Base-by-base conservation (phyloP, 805 yeast genomes). In the Teunomyces funiuensis region DNA sequence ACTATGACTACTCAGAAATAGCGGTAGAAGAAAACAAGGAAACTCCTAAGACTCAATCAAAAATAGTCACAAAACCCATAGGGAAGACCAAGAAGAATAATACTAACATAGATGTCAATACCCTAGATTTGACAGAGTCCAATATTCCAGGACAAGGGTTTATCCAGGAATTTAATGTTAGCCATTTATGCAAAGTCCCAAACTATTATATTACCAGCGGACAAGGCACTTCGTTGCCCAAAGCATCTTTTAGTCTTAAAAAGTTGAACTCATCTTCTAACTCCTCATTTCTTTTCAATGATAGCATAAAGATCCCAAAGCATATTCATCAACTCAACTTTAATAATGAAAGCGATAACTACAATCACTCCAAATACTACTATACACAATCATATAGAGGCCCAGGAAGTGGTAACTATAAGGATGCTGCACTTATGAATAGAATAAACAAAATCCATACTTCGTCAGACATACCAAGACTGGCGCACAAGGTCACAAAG, bases 361-460 rank as follows among this genome's bases (percentile, higher is more conserved):
- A 54, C 46, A 61, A 61, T 42, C 57, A 59, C 36, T 55, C 65
- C 28, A 69, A 65, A 46, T 70, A 70, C 49, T 69, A 58, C 47
- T 70, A 69, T 45, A 58, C 63, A 16, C 67, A 67, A 45, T 58
- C 63, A 25, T 68, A 67, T 41, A 56, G 74, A 34, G 76, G 76
- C 0, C 74, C 74, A 2, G 76, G 76, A 2, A 63, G 69, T 33
- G 75, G 76, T 2, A 70, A 69, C 43, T 70, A 66, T 48, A 70
- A 70, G 46, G 76, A 70, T 49, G 73, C 71, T 1, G 64, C 73
- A 2, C 47, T 70, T 29, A 62, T 67, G 45, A 69, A 65, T 45
- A 55, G 64, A 31, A 65, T 70, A 45, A 70, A 68, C 50, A 59
- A 59, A 39, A 61, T 70, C 33, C 65, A 58, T 5, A 41, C 54